These are phyloP conservation scores for Pseudopyricularia cyperi DNA, from an alignment of 2,329 filamentous ascomycete species.

Conservation along the genomic window DNA sequence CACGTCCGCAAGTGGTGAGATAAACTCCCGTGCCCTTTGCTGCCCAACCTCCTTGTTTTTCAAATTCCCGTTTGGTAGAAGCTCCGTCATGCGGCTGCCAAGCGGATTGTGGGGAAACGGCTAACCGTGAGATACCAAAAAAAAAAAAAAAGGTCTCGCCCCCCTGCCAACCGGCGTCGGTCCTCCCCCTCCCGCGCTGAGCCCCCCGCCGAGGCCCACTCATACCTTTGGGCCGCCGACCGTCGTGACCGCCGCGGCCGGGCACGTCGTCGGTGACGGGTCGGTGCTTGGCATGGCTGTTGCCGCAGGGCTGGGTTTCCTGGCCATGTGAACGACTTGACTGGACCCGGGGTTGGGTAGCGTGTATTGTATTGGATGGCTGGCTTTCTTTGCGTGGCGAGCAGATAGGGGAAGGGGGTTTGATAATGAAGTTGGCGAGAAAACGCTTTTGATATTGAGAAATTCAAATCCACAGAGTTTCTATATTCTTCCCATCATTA, in stretches of 20 bases:
- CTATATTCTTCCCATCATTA: no score
- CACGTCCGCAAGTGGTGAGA: neutral
- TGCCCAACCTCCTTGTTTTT: neutral
- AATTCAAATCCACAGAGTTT: no score
- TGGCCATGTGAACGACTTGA: constrained; percentile 15
- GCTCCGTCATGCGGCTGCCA: neutral
- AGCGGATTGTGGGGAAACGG: no score
- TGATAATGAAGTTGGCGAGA: no score
- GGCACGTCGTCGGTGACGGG: neutral
- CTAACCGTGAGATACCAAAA: neutral
- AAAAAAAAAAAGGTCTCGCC: neutral
- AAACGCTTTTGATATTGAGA: no score
- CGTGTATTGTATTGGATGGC: neutral
- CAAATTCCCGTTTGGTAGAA: neutral
- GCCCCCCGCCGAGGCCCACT: neutral
- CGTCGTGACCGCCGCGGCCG: neutral
- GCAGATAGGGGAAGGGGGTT: no score
- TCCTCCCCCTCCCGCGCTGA: neutral
- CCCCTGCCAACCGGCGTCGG: neutral
- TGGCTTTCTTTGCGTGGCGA: neutral
- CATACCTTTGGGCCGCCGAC: neutral
- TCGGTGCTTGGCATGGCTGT: constrained; percentile 1
- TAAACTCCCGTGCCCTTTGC: neutral
- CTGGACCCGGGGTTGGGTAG: neutral
- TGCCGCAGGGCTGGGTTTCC: constrained; percentile 13